Percentiles rank a stretch among this genome's conserved stretches.
These are phyloP conservation scores for Phytophthora rubi DNA, from an alignment of 352 stramenopile genomes.

Conservation along the genomic window DNA sequence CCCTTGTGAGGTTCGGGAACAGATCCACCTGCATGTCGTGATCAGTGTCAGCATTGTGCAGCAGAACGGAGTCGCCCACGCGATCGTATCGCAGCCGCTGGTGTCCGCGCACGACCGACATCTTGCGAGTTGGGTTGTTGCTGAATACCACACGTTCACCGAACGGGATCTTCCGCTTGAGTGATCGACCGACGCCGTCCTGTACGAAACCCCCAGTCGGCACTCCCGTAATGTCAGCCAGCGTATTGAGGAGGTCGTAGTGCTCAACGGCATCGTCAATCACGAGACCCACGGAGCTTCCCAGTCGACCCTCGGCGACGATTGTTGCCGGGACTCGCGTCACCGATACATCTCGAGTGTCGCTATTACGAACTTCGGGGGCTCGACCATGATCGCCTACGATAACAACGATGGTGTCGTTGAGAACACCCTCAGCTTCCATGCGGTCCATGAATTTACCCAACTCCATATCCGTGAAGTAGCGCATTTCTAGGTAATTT, in stretches of 20 bases:
- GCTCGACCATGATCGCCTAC: not conserved
- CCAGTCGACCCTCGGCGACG: not conserved
- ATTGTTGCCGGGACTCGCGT: not conserved
- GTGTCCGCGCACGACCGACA: conserved; percentile 1
- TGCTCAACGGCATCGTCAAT: conserved; percentile 2
- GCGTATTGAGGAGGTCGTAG: conserved; percentile 1
- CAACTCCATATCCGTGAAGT: conserved; percentile 5
- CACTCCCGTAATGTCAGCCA: not conserved
- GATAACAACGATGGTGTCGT: conserved; percentile 3
- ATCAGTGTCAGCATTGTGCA: conserved; percentile 1
- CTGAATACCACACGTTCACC: conserved; percentile 1
- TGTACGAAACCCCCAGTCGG: not conserved
- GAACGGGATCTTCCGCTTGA: not conserved
- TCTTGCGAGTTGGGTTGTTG: conserved; percentile 4
- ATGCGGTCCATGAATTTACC: conserved; percentile 1
- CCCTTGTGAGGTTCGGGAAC: not conserved
- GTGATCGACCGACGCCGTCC: conserved; percentile 1
- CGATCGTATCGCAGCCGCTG: not conserved
- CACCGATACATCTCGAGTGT: not conserved
- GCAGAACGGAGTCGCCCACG: not conserved
- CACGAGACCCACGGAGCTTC: not conserved
- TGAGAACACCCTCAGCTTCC: not conserved
- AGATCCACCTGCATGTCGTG: conserved; percentile 1
- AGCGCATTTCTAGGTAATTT: conserved; percentile 2
- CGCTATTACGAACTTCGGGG: not conserved